Conservation (phyloP, 129 eudicot species). For the Pseudognaphalium luteoalbum region DNA sequence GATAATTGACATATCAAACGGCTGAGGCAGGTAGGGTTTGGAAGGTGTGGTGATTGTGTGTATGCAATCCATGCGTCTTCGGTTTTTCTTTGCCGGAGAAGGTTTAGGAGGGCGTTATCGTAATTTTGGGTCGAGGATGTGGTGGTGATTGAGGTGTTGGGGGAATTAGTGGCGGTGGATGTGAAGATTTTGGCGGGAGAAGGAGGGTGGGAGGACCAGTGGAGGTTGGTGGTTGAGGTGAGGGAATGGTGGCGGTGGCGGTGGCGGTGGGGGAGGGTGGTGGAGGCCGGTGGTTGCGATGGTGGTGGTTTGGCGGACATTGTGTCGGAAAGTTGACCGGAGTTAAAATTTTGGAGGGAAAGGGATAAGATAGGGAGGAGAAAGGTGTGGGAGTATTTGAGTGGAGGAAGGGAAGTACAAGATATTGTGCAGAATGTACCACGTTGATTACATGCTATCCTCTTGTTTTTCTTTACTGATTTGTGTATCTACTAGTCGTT, state of each 20-base stretch:
- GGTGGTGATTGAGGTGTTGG: constrained; percentile 11
- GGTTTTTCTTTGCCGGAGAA: constrained; percentile 79
- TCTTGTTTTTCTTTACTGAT: constrained; percentile 27
- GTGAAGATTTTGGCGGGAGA: constrained; percentile 27
- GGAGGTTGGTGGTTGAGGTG: constrained; percentile 35
- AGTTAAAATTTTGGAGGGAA: constrained; percentile 16
- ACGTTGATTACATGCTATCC: constrained; percentile 51
- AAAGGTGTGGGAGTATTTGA: constrained; percentile 30
- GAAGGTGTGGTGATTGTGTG: constrained; percentile 55
- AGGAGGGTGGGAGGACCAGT: constrained; percentile 41
- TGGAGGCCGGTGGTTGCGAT: constrained; percentile 34
- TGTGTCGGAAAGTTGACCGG: constrained; percentile 12
- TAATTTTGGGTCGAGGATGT: constrained; percentile 15
- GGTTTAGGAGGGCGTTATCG: constrained; percentile 54
- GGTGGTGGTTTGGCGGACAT: constrained; percentile 61
- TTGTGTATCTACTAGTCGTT: no score
- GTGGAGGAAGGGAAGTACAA: constrained; percentile 42
- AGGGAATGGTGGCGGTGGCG: constrained; percentile 27
- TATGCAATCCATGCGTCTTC: constrained; percentile 86
- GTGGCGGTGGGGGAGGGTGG: constrained; percentile 19
- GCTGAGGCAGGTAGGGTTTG: constrained; percentile 83
- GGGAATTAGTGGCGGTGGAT: constrained; percentile 21
- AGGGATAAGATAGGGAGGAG: constrained; percentile 35
- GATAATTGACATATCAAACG: constrained; percentile 77
- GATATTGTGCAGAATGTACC: constrained; percentile 44